phyloP scores from a whole-genome alignment of 208 protist species.

The Trichomonas gallinae region DNA sequence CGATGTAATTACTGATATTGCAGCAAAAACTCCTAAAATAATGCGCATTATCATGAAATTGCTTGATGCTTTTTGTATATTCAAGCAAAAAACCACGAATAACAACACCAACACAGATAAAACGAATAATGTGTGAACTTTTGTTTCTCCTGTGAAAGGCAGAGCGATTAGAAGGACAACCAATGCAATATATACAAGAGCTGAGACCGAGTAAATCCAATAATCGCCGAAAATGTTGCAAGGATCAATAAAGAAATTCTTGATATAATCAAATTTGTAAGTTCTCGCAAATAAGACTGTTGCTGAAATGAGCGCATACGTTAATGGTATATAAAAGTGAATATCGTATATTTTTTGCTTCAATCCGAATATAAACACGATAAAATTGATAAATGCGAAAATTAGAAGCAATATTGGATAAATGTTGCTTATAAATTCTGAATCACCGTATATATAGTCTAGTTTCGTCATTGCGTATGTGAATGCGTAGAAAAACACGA shows the following conservation, averaged over 20 bases:
- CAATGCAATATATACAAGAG: not conserved
- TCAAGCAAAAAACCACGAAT: not conserved
- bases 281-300: not conserved
- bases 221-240: not conserved
- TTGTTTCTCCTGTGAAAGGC: not conserved
- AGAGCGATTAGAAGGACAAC: not conserved
- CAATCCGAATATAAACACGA: not conserved
- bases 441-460: not conserved
- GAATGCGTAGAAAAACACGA: not conserved
- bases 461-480: not conserved
- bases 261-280: not conserved
- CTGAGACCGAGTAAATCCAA: not conserved
- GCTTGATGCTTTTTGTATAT: not conserved
- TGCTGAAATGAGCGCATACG: not conserved
- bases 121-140: not conserved
- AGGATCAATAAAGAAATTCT: not conserved
- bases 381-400: not conserved
- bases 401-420: not conserved
- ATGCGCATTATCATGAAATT: not conserved
- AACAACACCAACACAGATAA: not conserved
- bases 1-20: not conserved
- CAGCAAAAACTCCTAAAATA: not conserved
- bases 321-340: not conserved
- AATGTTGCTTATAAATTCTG: not conserved
- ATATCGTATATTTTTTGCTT: not conserved